A percentile compares a stretch with the other conserved stretches of the same genome.
These are phyloP conservation scores for Biscutella laevigata DNA, from an alignment of 441 rosid species.

Conservation along the genomic window DNA sequence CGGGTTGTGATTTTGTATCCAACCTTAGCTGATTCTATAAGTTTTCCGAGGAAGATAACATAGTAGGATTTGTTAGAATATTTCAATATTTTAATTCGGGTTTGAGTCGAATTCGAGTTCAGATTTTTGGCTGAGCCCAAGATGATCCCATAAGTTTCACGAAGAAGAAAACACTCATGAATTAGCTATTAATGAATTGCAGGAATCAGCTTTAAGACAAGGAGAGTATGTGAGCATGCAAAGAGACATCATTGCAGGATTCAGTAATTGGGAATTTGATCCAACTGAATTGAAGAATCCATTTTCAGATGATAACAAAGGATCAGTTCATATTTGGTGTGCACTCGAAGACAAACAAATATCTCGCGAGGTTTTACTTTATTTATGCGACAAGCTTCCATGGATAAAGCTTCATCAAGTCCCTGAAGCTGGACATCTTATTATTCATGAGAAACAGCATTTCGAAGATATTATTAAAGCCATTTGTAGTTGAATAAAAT, in stretches of 20 bases:
- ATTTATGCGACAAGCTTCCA: constrained; percentile 40
- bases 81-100: too few species aligned
- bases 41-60: too few species aligned
- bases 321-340: constrained; percentile 53
- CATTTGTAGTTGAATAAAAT: constrained; percentile 32
- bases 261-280: constrained; percentile 48
- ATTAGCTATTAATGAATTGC: neutral
- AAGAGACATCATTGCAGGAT: constrained; percentile 36
- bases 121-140: too few species aligned
- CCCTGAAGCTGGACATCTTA: constrained; percentile 41
- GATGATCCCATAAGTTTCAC: too few species aligned
- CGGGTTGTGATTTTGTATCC: too few species aligned
- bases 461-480: constrained; percentile 25
- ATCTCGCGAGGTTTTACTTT: constrained; percentile 27
- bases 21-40: too few species aligned
- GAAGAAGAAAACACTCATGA: too few species aligned
- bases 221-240: constrained; percentile 42
- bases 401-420: constrained; percentile 50
- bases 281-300: constrained; percentile 47
- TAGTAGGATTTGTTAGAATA: too few species aligned
- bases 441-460: constrained; percentile 24
- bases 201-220: constrained; percentile 31
- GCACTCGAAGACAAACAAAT: constrained; percentile 45
- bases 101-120: too few species aligned
- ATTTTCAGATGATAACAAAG: constrained; percentile 35